Evolutionary conservation across 2,329 filamentous ascomycete genomes (phyloP).

Genomic region (Mycosphaerella sp.): DNA sequence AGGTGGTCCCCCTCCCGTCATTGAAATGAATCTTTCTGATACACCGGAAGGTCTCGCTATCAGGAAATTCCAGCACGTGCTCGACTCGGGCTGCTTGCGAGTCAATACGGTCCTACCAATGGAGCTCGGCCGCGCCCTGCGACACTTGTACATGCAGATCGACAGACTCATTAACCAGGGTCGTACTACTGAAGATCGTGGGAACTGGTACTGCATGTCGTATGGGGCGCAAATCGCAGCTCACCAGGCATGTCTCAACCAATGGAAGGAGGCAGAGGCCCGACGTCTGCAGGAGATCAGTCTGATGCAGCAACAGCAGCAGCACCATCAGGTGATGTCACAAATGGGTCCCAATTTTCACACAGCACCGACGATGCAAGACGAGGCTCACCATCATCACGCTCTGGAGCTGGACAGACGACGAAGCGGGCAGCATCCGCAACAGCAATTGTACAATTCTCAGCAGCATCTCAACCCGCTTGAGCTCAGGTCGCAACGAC

Average conservation of each 20-base stretch:
- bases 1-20: slow-evolving; percentile 14
- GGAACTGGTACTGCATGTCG: slow-evolving; percentile 29
- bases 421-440: slow-evolving; percentile 21
- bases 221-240: slow-evolving; percentile 31
- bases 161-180: slow-evolving; percentile 32
- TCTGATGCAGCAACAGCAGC: slow-evolving; percentile 20
- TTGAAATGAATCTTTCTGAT: slow-evolving; percentile 24
- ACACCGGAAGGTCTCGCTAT: slow-evolving; percentile 31
- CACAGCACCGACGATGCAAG: slow-evolving; percentile 1
- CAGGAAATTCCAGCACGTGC: slow-evolving; percentile 29
- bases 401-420: slow-evolving; percentile 24
- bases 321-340: slow-evolving; percentile 22
- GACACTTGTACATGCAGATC: slow-evolving; percentile 33
- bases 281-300: slow-evolving; percentile 21
- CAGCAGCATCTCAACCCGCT: slow-evolving; percentile 25
- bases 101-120: slow-evolving; percentile 26
- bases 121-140: slow-evolving; percentile 25
- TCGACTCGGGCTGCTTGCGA: slow-evolving; percentile 29
- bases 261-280: slow-evolving; percentile 22
- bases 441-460: slow-evolving; percentile 20
- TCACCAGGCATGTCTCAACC: slow-evolving; percentile 23
- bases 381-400: slow-evolving; percentile 19
- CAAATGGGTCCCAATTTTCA: slow-evolving; percentile 19
- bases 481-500: slow-evolving; percentile 15
- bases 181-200: slow-evolving; percentile 13